These are phyloP conservation scores for Eimeria tenella DNA, from an alignment of 169 alveolate genomes.

Conservation along the genomic window DNA sequence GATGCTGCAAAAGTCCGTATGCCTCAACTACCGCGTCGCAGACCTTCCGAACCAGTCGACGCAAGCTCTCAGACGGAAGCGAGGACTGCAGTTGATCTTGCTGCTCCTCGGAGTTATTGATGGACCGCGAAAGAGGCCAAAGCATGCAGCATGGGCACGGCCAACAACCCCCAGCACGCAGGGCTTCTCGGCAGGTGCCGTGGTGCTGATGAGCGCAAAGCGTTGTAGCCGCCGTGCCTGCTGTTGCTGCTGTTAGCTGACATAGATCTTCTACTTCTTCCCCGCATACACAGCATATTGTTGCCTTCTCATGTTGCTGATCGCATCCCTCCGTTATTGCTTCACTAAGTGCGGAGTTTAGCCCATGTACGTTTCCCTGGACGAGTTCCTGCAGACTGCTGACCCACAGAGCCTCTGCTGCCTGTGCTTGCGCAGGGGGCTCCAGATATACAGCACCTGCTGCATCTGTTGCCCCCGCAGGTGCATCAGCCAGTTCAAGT, in stretches of 20 bases:
- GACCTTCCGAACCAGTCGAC: not conserved
- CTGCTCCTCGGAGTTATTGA: not conserved
- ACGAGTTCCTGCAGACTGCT: constrained; percentile 35
- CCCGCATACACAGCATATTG: constrained; percentile 24
- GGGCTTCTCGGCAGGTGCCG: constrained; percentile 13
- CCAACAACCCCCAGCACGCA: not conserved
- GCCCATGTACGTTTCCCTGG: not conserved
- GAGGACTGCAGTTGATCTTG: not conserved
- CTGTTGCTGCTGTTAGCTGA: constrained; percentile 14
- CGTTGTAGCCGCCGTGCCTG: not conserved
- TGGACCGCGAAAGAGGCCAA: not conserved
- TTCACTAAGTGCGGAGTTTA: not conserved
- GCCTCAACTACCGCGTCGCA: constrained; percentile 9
- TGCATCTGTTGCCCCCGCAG: constrained; percentile 5
- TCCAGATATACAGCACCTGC: constrained; percentile 7
- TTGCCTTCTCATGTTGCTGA: constrained; percentile 7
- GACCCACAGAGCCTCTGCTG: constrained; percentile 34
- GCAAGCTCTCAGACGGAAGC: not conserved
- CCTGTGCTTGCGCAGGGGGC: not conserved
- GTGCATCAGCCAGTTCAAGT: not conserved
- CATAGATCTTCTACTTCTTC: not conserved
- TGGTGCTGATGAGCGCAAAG: not conserved
- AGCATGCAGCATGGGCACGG: not conserved
- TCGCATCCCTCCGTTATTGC: not conserved
- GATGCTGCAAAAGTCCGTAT: constrained; percentile 43